A percentile compares a stretch with the other conserved stretches of the same genome.
Conservation (phyloP, 176 grass and related monocot species). For the Raddia distichophylla region DNA sequence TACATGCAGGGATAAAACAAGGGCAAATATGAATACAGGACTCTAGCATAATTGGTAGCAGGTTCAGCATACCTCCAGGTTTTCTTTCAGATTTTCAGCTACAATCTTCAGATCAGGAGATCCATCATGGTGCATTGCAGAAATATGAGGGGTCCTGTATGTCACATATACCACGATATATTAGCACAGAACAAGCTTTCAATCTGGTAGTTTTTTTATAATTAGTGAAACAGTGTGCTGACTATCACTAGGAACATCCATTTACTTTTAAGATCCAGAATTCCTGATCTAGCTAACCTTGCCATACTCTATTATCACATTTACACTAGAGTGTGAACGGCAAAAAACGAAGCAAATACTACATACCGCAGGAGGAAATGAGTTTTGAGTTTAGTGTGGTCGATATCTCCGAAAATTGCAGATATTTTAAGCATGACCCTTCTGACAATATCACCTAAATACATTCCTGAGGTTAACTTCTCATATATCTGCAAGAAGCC, state of each 20-base stretch:
- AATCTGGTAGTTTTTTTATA: background rate
- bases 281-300: background rate
- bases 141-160: slow-evolving; percentile 64
- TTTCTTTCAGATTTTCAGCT: slow-evolving; percentile 57
- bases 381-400: slow-evolving; percentile 61
- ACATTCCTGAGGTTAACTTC: slow-evolving; percentile 87
- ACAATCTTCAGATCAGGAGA: slow-evolving; percentile 66
- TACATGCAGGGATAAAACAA: background rate
- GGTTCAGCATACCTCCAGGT: slow-evolving; percentile 40
- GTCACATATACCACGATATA: background rate
- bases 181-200: background rate
- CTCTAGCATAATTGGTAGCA: background rate
- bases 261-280: background rate
- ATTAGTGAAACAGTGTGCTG: background rate
- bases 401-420: slow-evolving; percentile 52
- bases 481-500: slow-evolving; percentile 76
- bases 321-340: background rate
- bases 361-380: slow-evolving; percentile 63
- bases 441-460: slow-evolving; percentile 83
- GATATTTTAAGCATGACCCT: slow-evolving; percentile 73
- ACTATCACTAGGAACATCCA: background rate
- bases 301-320: background rate
- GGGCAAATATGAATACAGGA: background rate
- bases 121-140: slow-evolving; percentile 72
- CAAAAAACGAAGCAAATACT: background rate